Conservation (phyloP, 2,329 filamentous ascomycete genomes). For the Delphinella strobiligena region DNA sequence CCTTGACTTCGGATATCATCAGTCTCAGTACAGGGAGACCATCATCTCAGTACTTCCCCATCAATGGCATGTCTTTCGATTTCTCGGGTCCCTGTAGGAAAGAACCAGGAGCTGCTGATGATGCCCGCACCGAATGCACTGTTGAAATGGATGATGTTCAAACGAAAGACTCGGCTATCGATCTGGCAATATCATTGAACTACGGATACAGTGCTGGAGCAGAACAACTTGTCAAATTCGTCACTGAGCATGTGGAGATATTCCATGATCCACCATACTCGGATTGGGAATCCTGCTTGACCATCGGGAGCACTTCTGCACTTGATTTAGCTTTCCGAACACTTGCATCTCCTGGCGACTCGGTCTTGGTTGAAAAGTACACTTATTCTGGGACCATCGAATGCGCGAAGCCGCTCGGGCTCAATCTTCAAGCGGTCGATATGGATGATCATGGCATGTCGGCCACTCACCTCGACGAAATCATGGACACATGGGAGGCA, state of each 20-base stretch:
- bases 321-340: constrained; percentile 19
- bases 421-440: constrained; percentile 16
- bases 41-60: neutral
- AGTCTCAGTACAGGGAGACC: neutral
- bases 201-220: constrained; percentile 18
- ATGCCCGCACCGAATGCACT: neutral
- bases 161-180: too few species aligned
- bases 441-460: constrained; percentile 20
- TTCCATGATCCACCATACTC: constrained; percentile 20
- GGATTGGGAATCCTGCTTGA: constrained; percentile 20
- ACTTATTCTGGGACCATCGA: constrained; percentile 19
- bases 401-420: constrained; percentile 14
- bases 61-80: neutral
- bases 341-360: constrained; percentile 17
- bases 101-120: neutral
- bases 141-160: too few species aligned
- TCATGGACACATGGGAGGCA: constrained; percentile 17
- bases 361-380: constrained; percentile 14
- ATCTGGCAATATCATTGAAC: constrained; percentile 16
- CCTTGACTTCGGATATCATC: neutral
- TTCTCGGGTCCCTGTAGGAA: neutral
- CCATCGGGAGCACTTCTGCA: constrained; percentile 20
- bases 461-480: constrained; percentile 15
- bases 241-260: constrained; percentile 18
- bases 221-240: constrained; percentile 15